Conservation (phyloP, 441 rosid genomes). For the Melastoma candidum region DNA sequence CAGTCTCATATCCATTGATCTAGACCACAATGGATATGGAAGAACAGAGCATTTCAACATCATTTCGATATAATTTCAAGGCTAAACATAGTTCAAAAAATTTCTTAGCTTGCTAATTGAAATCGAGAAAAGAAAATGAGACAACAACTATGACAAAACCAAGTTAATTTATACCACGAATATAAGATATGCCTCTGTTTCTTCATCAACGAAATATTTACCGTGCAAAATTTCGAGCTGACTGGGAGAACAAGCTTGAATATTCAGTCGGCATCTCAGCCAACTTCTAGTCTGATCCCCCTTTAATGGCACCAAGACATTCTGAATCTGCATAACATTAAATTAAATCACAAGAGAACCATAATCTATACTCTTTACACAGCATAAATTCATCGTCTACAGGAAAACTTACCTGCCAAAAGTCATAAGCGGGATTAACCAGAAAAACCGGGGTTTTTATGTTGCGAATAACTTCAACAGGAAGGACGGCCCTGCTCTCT, state of each 20-base stretch:
- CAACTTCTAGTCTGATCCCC: slow-evolving; percentile 51
- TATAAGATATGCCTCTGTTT: too few relatives aligned
- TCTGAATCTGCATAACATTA: slow-evolving; percentile 42
- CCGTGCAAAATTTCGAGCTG: slow-evolving; percentile 63
- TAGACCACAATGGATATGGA: too few relatives aligned
- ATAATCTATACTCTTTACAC: slow-evolving; percentile 3
- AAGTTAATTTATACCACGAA: too few relatives aligned
- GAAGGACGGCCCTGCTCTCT: slow-evolving; percentile 60
- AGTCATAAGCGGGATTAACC: slow-evolving; percentile 80
- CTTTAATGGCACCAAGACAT: slow-evolving; percentile 58
- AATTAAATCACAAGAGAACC: slow-evolving; percentile 10
- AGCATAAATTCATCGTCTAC: background rate
- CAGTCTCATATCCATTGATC: too few relatives aligned
- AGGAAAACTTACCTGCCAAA: slow-evolving; percentile 68
- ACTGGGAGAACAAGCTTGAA: slow-evolving; percentile 44
- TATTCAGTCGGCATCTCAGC: slow-evolving; percentile 56
- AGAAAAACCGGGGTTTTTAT: slow-evolving; percentile 60
- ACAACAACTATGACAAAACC: too few relatives aligned
- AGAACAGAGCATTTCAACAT: too few relatives aligned
- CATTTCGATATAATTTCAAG: too few relatives aligned
- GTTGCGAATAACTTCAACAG: slow-evolving; percentile 45
- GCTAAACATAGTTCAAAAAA: too few relatives aligned
- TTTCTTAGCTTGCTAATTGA: too few relatives aligned
- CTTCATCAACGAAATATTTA: slow-evolving; percentile 15
- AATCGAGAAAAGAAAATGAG: too few relatives aligned